Evolutionary conservation across 1,284 basidiomycete species (phyloP), one percentile per base, ranked within the genome.

Genomic region (Pyrrhoderma noxium): DNA sequence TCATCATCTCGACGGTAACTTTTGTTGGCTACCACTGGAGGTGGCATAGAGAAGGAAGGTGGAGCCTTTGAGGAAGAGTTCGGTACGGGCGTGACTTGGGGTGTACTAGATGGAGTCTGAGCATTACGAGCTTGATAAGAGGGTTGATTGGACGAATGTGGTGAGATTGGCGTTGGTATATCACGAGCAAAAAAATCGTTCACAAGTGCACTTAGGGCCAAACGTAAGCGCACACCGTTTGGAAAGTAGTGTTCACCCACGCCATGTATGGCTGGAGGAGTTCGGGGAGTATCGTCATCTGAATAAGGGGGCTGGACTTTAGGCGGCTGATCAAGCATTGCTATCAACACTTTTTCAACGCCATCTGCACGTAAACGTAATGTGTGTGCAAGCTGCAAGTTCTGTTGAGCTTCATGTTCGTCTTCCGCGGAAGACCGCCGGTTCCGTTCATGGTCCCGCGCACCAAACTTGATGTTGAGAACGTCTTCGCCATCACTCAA

Each of bases 151-250:
- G 63, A 49, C 70, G 71, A 49, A 74, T 72, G 48, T 75, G 70
- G 57, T 72, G 50, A 51, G 1, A 75, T 73, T 9, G 73, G 71
- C 2, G 73, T 69, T 1, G 82, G 80, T 0, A 77, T 72, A 60
- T 83, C 79, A 18, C 86, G 75, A 19, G 85, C 80, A 59, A 89
- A 89, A 5, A 90, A 67, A 60, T 89, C 86, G 57, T 89, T 89
- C 59, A 88, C 73, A 43, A 89, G 76, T 0, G 82, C 82, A 1
- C 77, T 77, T 34, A 89, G 68, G 1, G 82, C 79, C 5, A 89
- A 72, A 31, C 86, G 73, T 40, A 89, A 71, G 7, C 87, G 76
- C 34, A 89, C 85, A n/a, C 85, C 85, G 58, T 89, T 88, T 1
- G 87, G 87, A 2, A 89, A 70, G 1, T 70, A 78, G 58, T 86